These are phyloP conservation scores for Ganoderma resinaceum DNA, from an alignment of 1,284 basidiomycete genomes.

Conservation along the genomic window DNA sequence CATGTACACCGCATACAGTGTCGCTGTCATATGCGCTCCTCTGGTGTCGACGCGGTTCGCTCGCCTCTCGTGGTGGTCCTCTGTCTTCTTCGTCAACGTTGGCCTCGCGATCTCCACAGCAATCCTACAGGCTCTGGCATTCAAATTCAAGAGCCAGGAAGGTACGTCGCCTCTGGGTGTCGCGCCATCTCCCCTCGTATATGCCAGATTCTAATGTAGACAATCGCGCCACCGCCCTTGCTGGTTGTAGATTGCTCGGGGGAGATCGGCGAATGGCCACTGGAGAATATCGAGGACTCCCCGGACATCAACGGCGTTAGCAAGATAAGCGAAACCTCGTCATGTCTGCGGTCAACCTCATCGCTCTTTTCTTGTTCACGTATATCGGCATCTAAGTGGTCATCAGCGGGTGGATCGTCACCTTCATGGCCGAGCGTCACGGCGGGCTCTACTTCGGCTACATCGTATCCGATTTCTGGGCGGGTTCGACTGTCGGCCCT, in stretches of 20 bases:
- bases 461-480: neutral
- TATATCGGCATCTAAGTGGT: neutral
- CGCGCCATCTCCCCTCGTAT: neutral
- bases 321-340: neutral
- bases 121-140: neutral
- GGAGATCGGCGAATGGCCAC: neutral
- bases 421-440: neutral
- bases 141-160: neutral
- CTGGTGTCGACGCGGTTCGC: neutral
- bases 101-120: neutral
- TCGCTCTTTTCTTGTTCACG: neutral
- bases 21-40: neutral
- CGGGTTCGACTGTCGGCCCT: neutral
- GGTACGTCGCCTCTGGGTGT: neutral
- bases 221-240: neutral
- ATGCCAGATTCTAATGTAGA: neutral
- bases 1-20: neutral
- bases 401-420: neutral
- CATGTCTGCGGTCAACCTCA: neutral
- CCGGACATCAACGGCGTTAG: neutral
- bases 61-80: neutral
- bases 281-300: neutral
- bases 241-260: neutral
- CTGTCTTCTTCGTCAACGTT: neutral
- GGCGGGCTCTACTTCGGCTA: neutral